A percentile compares a stretch with the other conserved stretches of the same genome.
These are phyloP conservation scores for Sarocladium brachiariae DNA, from an alignment of 2,329 filamentous ascomycete species.

Conservation along the genomic window DNA sequence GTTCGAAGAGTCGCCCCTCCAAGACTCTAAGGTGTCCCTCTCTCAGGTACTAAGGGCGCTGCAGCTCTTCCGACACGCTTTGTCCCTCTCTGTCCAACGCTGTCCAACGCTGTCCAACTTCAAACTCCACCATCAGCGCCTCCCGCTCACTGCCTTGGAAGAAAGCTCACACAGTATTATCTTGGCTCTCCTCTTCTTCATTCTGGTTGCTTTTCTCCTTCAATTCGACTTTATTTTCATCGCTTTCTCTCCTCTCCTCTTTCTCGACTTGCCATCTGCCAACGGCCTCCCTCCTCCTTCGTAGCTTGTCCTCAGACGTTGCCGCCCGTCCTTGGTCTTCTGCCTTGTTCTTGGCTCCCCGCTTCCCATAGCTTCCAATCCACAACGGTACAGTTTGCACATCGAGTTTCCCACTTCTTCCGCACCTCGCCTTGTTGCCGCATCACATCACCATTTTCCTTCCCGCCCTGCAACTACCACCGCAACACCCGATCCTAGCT, in stretches of 20 bases:
- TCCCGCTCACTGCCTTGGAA: too few species aligned
- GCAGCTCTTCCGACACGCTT: background rate
- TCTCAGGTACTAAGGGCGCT: too few species aligned
- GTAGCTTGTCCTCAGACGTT: background rate
- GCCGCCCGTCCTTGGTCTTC: slow-evolving; percentile 3
- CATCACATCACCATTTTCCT: slow-evolving; percentile 2
- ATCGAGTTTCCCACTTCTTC: slow-evolving; percentile 1
- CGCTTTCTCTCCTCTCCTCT: background rate
- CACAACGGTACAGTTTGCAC: background rate
- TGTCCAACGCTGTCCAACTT: background rate
- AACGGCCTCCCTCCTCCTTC: background rate
- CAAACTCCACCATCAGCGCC: background rate
- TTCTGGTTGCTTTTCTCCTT: slow-evolving; percentile 1
- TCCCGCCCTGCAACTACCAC: slow-evolving; percentile 1
- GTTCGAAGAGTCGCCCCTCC: too few species aligned
- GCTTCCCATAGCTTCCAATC: slow-evolving; percentile 6
- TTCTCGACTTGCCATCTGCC: background rate
- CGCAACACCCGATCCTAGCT: background rate
- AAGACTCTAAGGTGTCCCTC: too few species aligned
- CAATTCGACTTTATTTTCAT: slow-evolving; percentile 1
- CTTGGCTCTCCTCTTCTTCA: background rate
- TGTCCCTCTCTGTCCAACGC: background rate
- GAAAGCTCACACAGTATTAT: too few species aligned
- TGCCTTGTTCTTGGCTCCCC: slow-evolving; percentile 6
- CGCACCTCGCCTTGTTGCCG: background rate